Evolutionary conservation across 1,284 basidiomycete species (phyloP).

Genomic region (Pseudozyma hubeiensis): DNA sequence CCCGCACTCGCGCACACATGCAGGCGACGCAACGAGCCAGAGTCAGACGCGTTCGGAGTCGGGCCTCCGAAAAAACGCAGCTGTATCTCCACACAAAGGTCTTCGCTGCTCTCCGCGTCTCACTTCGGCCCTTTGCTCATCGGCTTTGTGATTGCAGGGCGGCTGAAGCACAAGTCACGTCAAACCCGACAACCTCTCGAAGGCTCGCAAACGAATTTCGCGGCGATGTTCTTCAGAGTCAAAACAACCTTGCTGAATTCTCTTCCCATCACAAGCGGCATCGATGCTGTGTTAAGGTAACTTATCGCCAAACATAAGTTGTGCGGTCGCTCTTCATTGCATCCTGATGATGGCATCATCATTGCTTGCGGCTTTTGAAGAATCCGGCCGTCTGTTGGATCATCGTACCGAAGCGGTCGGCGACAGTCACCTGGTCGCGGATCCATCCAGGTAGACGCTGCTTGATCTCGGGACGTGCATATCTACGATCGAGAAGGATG

Average conservation of each 20-base stretch:
- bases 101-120: too few species aligned
- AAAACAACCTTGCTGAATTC: too few species aligned
- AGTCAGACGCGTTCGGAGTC: slow-evolving; percentile 4
- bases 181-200: not conserved
- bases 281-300: too few species aligned
- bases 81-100: not conserved
- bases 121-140: not conserved
- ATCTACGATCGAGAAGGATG: slow-evolving; percentile 63
- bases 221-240: slow-evolving; percentile 2
- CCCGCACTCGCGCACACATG: too few species aligned
- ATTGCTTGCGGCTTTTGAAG: slow-evolving; percentile 40
- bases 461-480: slow-evolving; percentile 54
- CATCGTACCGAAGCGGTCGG: slow-evolving; percentile 79
- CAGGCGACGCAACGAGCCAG: not conserved
- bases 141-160: slow-evolving; percentile 2
- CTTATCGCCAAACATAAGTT: too few species aligned
- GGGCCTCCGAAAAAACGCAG: slow-evolving; percentile 1
- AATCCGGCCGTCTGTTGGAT: slow-evolving; percentile 74
- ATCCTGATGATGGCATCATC: not conserved
- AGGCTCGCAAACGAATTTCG: slow-evolving; percentile 4
- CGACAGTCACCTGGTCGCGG: slow-evolving; percentile 75
- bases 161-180: slow-evolving; percentile 6
- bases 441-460: slow-evolving; percentile 73
- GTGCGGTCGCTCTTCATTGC: too few species aligned
- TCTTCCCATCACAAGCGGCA: too few species aligned